phyloP scores from a whole-genome alignment of 768 basidiomycete species.

The Hygrocybe coccinea region DNA sequence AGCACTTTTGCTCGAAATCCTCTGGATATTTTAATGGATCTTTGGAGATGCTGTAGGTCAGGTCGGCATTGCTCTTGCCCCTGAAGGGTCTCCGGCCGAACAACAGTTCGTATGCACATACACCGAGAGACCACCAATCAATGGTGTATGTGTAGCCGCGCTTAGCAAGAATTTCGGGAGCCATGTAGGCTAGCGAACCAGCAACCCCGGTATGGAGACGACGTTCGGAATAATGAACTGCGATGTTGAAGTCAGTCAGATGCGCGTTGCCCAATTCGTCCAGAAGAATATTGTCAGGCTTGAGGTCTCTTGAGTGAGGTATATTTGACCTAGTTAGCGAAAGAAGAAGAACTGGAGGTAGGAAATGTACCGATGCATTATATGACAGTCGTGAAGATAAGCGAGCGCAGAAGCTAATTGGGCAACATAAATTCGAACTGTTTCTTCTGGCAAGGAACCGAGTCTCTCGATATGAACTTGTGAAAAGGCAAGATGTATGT shows the following conservation, averaged over 20 bases:
- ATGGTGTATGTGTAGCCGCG: constrained; percentile 92
- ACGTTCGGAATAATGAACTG: constrained; percentile 90
- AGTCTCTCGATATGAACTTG: constrained; percentile 85
- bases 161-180: constrained; percentile 79
- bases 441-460: constrained; percentile 67
- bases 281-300: constrained; percentile 95
- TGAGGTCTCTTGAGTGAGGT: constrained; percentile 65
- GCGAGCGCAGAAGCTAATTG: constrained; percentile 84
- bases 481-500: constrained; percentile 9
- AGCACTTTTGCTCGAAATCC: constrained; percentile 76
- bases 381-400: constrained; percentile 87
- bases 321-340: constrained; percentile 13
- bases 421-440: constrained; percentile 83
- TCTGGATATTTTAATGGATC: constrained; percentile 89
- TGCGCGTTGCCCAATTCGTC: constrained; percentile 96
- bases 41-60: constrained; percentile 88
- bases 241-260: constrained; percentile 97
- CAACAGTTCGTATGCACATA: constrained; percentile 87
- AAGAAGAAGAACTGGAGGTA: constrained; percentile 20
- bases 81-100: constrained; percentile 91
- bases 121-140: constrained; percentile 97
- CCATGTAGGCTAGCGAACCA: constrained; percentile 99
- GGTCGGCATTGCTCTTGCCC: constrained; percentile 86
- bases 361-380: constrained; percentile 84
- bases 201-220: constrained; percentile 80